These are phyloP conservation scores for Graphilbum ipis-grandicollis DNA, from an alignment of 2,329 filamentous ascomycete genomes.

Conservation along the genomic window DNA sequence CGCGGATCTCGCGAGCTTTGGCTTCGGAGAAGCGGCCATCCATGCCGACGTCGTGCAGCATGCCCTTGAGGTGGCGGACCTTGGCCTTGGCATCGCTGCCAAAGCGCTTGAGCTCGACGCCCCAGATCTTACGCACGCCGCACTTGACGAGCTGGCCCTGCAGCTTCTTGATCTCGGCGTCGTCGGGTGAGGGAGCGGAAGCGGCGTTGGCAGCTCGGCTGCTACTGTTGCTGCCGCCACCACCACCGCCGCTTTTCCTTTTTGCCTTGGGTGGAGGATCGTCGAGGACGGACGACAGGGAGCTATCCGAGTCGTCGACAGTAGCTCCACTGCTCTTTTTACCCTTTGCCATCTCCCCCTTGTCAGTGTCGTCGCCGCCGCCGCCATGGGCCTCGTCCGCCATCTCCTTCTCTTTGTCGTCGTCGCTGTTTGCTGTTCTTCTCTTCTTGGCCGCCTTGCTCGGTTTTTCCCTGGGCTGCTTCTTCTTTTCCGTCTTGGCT, in stretches of 20 bases:
- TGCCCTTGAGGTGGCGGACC: slow-evolving; percentile 60
- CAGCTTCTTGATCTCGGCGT: slow-evolving; percentile 71
- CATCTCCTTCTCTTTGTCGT: neutral
- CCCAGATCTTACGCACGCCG: slow-evolving; percentile 84
- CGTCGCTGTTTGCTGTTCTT: neutral
- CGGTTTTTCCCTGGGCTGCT: neutral
- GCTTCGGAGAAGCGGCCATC: slow-evolving; percentile 72
- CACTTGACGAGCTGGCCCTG: slow-evolving; percentile 81
- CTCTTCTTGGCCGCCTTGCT: neutral
- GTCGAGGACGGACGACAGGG: slow-evolving; percentile 63
- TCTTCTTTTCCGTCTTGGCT: neutral
- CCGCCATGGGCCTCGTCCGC: slow-evolving; percentile 4
- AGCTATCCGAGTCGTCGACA: slow-evolving; percentile 27
- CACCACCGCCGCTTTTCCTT: slow-evolving; percentile 18
- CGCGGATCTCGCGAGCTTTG: slow-evolving; percentile 74
- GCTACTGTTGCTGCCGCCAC: slow-evolving; percentile 3
- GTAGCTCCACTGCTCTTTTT: neutral
- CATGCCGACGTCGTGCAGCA: slow-evolving; percentile 76
- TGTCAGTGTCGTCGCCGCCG: slow-evolving; percentile 3
- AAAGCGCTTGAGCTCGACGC: slow-evolving; percentile 61
- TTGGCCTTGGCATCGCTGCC: slow-evolving; percentile 58
- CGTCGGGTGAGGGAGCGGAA: slow-evolving; percentile 34
- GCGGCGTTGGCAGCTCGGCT: slow-evolving; percentile 7
- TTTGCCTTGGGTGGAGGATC: slow-evolving; percentile 28
- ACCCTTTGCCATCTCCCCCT: slow-evolving; percentile 2